Conservation (phyloP, 2,329 filamentous ascomycete species). For the Penicillium fuscoglaucum region DNA sequence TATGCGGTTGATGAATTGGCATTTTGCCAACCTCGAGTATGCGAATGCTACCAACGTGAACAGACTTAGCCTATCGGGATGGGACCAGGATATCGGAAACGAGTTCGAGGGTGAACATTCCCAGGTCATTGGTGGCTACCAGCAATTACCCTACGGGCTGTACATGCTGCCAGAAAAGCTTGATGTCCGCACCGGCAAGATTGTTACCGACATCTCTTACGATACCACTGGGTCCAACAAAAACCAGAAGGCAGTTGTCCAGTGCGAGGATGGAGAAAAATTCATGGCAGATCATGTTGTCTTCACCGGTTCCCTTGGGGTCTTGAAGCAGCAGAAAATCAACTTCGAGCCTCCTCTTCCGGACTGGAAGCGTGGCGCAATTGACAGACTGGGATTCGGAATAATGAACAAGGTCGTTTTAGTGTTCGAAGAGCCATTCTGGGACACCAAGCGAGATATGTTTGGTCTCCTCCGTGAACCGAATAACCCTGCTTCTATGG, state of each 20-base stretch:
- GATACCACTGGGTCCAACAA: conserved; percentile 42
- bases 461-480: conserved; percentile 86
- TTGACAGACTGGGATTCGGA: conserved; percentile 84
- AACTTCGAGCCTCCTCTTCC: conserved; percentile 91
- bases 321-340: conserved; percentile 77
- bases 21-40: conserved; percentile 96
- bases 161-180: conserved; percentile 74
- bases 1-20: conserved; percentile 92
- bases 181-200: conserved; percentile 71
- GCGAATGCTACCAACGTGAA: conserved; percentile 89
- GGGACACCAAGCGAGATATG: conserved; percentile 86
- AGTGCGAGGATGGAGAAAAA: conserved; percentile 73
- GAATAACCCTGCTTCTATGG: conserved; percentile 65
- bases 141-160: conserved; percentile 85
- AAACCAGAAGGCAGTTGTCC: conserved; percentile 58
- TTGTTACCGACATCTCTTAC: conserved; percentile 73
- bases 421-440: conserved; percentile 86
- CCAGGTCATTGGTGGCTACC: conserved; percentile 91
- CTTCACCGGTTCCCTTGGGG: conserved; percentile 84
- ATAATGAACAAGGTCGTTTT: conserved; percentile 93
- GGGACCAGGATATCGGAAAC: conserved; percentile 97
- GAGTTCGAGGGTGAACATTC: conserved; percentile 95
- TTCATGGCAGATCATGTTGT: conserved; percentile 90
- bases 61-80: conserved; percentile 81
- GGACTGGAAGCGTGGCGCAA: conserved; percentile 76